Evolutionary conservation across 306 rosid genomes (phyloP).

Genomic region (Cucurbita ficifolia): DNA sequence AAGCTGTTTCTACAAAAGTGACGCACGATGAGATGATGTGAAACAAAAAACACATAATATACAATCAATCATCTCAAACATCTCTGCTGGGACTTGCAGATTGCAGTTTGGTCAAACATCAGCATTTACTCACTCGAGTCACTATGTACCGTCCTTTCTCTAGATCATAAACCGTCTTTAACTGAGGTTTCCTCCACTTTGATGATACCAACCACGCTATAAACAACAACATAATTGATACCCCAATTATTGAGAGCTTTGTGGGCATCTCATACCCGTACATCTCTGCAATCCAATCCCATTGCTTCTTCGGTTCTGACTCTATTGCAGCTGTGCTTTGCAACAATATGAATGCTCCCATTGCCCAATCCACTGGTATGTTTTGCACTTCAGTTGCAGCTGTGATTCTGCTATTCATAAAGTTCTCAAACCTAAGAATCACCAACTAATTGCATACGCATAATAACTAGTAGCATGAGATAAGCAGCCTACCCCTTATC

Average conservation of each 20-base stretch:
- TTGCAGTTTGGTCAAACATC: neutral
- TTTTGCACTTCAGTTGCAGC: conserved; percentile 63
- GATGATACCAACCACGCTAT: conserved; percentile 74
- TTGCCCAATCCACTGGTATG: conserved; percentile 91
- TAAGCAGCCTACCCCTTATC: conserved; percentile 52
- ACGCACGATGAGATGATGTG: neutral
- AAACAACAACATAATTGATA: conserved; percentile 49
- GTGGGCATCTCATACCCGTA: conserved; percentile 38
- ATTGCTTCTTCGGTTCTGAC: conserved; percentile 16
- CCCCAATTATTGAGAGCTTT: conserved; percentile 35
- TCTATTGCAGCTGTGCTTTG: conserved; percentile 47
- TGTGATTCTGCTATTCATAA: conserved; percentile 54
- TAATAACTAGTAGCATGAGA: neutral
- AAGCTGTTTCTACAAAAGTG: neutral
- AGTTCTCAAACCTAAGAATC: conserved; percentile 12
- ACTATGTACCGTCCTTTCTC: conserved; percentile 84
- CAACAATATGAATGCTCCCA: conserved; percentile 89
- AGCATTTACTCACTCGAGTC: conserved; percentile 41
- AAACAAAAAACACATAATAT: neutral
- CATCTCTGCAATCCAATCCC: conserved; percentile 38
- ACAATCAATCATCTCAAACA: neutral
- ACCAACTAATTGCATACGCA: neutral
- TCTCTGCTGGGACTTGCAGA: conserved; percentile 1
- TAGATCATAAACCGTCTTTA: conserved; percentile 79
- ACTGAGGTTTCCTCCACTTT: conserved; percentile 76